Base-by-base conservation (phyloP, 306 rosid genomes). In the Corylus americana region DNA sequence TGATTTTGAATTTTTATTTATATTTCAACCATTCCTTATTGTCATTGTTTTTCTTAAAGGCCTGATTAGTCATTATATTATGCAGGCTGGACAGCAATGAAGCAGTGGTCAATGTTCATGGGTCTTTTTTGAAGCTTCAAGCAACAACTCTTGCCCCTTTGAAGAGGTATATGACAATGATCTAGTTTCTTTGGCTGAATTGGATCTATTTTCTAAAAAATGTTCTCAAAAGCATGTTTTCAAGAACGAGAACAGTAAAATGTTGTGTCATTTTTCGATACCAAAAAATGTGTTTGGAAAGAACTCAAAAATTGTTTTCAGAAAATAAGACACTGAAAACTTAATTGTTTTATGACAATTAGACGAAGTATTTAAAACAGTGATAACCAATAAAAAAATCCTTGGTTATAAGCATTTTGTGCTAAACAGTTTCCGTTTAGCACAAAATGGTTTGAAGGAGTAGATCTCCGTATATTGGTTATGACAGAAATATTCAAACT, bases 111-210 rank as follows among this genome's bases (percentile, higher is more conserved):
- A 75, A 48, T 71, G 74, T 59, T 79, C 84, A 77, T 74, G 85
- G 79, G 61, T 78, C 86, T 64, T 72, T 79, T 16, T 44, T 76
- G 84, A 86, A 87, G 59, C 74, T 74, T 70, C 89, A 88, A 63
- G 84, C 91, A 44, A 81, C 87, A 29, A 81, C 90, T 12, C 74
- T 86, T 44, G 93, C 88, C 80, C 97, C 94, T 79, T 74, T 87
- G 55, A 94, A 82, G 80, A 92, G 97, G 98, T 92, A 87, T 35
- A 79, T 77, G 58, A 25, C 50, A 42, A 42, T 58, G 62, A 71
- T 66, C 44, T n/a, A 11, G 7, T 37, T 73, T 66, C 49, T 72
- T 53, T 62, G 31, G 18, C 69, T n/a, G 13, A 44, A 29, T 29
- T 62, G 44, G 63, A 62, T 29, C 44, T 12, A 29, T 62, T 62